Evolutionary conservation across 352 stramenopile genomes (phyloP).

Genomic region (Detonula confervacea): DNA sequence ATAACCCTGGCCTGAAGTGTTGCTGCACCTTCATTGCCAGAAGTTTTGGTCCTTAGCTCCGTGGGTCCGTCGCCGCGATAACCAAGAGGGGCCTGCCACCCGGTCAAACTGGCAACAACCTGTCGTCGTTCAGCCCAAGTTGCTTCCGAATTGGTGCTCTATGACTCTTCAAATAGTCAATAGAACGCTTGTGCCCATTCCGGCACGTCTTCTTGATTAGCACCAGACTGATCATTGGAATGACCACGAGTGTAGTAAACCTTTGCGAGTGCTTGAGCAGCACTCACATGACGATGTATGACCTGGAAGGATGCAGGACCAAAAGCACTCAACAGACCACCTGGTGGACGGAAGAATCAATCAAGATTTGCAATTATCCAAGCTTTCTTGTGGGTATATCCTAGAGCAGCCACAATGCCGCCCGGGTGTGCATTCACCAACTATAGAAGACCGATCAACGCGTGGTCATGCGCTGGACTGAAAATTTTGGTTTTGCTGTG

Average conservation of each 20-base stretch:
- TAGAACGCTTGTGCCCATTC: not conserved
- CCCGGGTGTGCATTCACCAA: no score
- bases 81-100: constrained; percentile 28
- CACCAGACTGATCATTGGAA: not conserved
- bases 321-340: not conserved
- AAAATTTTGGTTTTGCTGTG: not conserved
- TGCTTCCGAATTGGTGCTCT: no score
- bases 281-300: no score
- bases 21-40: not conserved
- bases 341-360: no score
- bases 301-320: not conserved
- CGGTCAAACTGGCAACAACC: constrained; percentile 11
- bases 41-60: constrained; percentile 13
- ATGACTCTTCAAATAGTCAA: not conserved
- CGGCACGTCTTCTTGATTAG: not conserved
- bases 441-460: not conserved
- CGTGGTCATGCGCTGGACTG: not conserved
- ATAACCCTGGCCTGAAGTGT: not conserved
- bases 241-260: not conserved
- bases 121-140: not conserved
- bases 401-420: not conserved
- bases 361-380: not conserved
- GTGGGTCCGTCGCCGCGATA: not conserved
- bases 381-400: not conserved
- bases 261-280: no score